Conservation (phyloP, 1,284 basidiomycete genomes). For the Stygiomarasmius scandens region DNA sequence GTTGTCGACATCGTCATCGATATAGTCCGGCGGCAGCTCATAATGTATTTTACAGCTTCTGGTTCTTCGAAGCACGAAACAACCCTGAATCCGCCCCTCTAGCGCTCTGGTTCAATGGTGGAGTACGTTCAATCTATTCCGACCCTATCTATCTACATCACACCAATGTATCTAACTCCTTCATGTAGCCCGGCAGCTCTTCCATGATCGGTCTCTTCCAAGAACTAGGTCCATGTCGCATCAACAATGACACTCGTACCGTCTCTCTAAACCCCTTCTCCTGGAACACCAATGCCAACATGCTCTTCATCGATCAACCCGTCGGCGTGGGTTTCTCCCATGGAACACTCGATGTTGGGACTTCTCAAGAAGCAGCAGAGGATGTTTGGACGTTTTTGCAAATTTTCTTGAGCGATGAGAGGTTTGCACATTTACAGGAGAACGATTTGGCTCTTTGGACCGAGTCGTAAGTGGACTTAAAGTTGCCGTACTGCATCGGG, state of each 20-base stretch:
- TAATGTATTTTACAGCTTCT: conserved; percentile 47
- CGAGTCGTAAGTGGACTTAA: conserved; percentile 52
- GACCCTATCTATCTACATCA: neutral
- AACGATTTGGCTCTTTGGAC: conserved; percentile 64
- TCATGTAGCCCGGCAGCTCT: conserved; percentile 56
- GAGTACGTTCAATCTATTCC: conserved; percentile 40
- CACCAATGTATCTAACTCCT: neutral
- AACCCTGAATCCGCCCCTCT: conserved; percentile 59
- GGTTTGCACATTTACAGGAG: conserved; percentile 54
- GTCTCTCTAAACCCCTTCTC: conserved; percentile 60
- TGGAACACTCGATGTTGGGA: conserved; percentile 50
- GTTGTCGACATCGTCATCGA: conserved; percentile 11
- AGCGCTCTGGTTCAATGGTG: conserved; percentile 68
- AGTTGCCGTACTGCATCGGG: no score
- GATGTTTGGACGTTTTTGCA: conserved; percentile 70
- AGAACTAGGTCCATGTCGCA: conserved; percentile 65
- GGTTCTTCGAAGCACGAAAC: conserved; percentile 68
- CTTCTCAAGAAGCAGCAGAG: conserved; percentile 54
- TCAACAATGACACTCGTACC: conserved; percentile 56
- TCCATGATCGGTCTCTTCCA: conserved; percentile 72
- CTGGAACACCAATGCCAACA: conserved; percentile 67
- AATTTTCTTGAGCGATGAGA: conserved; percentile 61
- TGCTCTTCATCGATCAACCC: conserved; percentile 65
- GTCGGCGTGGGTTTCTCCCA: conserved; percentile 66
- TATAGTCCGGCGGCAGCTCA: no score